Evolutionary conservation across 2,329 filamentous ascomycete species (phyloP).

Genomic region (Penicillium sp.): DNA sequence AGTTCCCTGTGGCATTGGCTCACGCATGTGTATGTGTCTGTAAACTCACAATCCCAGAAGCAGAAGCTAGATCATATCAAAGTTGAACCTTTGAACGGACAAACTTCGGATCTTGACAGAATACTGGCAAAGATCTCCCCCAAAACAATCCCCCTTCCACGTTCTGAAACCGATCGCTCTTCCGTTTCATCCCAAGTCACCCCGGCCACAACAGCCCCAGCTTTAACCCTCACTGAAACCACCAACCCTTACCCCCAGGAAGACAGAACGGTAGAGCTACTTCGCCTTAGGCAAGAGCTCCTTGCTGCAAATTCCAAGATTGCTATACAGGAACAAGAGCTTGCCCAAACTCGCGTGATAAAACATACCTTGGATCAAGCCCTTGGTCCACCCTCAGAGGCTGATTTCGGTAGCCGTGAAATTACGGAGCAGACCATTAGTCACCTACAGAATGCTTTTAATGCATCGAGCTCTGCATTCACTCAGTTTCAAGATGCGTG

Average conservation of each 20-base stretch:
- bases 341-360: conserved; percentile 60
- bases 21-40: not conserved
- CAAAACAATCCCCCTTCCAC: conserved; percentile 23
- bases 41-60: conserved; percentile 45
- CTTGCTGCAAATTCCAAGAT: conserved; percentile 58
- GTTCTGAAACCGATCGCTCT: conserved; percentile 25
- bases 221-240: conserved; percentile 11
- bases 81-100: conserved; percentile 28
- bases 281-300: conserved; percentile 58
- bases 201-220: conserved; percentile 14
- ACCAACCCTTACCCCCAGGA: conserved; percentile 19
- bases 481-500: conserved; percentile 46
- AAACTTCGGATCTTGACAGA: conserved; percentile 62
- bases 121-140: conserved; percentile 47
- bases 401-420: conserved; percentile 51
- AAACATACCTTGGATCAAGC: conserved; percentile 62
- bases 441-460: conserved; percentile 54
- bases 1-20: not conserved
- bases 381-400: conserved; percentile 55
- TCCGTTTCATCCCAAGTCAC: conserved; percentile 20
- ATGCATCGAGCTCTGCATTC: conserved; percentile 49
- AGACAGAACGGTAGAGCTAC: conserved; percentile 50
- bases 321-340: conserved; percentile 60
- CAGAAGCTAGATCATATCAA: conserved; percentile 47
- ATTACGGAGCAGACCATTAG: conserved; percentile 53